A percentile compares a stretch with the other conserved stretches of the same genome.
Conservation (phyloP, 2,329 filamentous ascomycete genomes). For the Lasiodiplodia citricola region DNA sequence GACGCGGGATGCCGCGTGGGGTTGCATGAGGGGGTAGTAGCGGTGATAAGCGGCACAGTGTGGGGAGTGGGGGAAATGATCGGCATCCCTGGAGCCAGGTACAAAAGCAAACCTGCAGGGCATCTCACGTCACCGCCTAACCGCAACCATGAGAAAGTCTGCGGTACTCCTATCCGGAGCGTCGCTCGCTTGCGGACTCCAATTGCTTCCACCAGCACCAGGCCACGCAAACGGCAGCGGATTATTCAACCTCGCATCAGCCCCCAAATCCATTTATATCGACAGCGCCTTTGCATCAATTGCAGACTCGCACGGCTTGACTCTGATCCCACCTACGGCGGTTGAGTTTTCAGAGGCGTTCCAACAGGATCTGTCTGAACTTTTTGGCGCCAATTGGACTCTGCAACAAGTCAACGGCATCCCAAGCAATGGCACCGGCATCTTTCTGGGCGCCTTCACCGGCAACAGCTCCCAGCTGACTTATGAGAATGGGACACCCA, state of each 20-base stretch:
- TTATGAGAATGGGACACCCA: conserved; percentile 55
- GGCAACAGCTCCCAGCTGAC: conserved; percentile 39
- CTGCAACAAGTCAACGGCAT: conserved; percentile 46
- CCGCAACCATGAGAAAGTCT: background rate
- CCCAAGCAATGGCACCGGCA: conserved; percentile 44
- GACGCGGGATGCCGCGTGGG: background rate
- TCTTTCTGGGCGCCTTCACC: conserved; percentile 49
- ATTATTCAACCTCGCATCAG: conserved; percentile 34
- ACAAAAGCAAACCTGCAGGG: conserved; percentile 4
- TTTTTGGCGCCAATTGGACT: conserved; percentile 51
- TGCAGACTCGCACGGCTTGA: conserved; percentile 54
- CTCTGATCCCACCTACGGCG: conserved; percentile 58
- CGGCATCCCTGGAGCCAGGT: conserved; percentile 10
- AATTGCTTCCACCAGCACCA: conserved; percentile 47
- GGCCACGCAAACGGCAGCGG: conserved; percentile 27
- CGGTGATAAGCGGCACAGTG: background rate
- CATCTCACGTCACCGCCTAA: background rate
- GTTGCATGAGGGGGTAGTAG: conserved; percentile 6
- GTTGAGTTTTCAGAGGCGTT: conserved; percentile 57
- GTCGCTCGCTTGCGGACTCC: conserved; percentile 39
- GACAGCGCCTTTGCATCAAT: conserved; percentile 44
- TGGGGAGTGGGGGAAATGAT: conserved; percentile 8
- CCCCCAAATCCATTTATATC: conserved; percentile 49
- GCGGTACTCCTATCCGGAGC: background rate
- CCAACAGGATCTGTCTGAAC: conserved; percentile 48